phyloP scores from a whole-genome alignment of 768 basidiomycete species.

The Flagelloscypha sp. region DNA sequence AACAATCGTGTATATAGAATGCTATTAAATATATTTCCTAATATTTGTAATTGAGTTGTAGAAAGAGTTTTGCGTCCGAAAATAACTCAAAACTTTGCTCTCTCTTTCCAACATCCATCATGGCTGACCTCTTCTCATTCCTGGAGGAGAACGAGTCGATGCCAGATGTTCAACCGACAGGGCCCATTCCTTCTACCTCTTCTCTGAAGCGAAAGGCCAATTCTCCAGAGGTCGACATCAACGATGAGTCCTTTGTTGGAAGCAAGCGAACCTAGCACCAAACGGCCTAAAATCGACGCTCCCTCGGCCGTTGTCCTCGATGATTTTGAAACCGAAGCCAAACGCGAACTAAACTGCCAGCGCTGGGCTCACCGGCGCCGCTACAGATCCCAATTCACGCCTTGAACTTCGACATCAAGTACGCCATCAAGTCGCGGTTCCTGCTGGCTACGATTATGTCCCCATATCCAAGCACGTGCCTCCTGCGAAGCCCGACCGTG shows the following conservation, averaged over 20 bases:
- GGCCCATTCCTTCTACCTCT: too few relatives aligned
- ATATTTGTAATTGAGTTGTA: constrained; percentile 6
- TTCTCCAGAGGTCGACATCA: constrained; percentile 14
- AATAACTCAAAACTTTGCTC: too few relatives aligned
- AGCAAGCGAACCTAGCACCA: constrained; percentile 30
- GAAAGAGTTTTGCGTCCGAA: too few relatives aligned
- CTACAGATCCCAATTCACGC: constrained; percentile 56
- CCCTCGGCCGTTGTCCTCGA: constrained; percentile 78
- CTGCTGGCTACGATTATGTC: constrained; percentile 82
- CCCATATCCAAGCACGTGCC: constrained; percentile 90
- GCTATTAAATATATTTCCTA: constrained; percentile 13
- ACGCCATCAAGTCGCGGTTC: constrained; percentile 93
- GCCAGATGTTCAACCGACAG: constrained; percentile 13
- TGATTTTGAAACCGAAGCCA: constrained; percentile 91
- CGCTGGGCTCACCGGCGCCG: constrained; percentile 74
- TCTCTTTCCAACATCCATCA: too few relatives aligned
- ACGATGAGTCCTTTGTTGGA: constrained; percentile 15
- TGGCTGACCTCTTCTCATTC: constrained; percentile 57
- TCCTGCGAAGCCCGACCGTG: constrained; percentile 80
- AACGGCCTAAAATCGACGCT: constrained; percentile 52
- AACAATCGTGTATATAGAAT: constrained; percentile 2
- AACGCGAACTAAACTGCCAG: constrained; percentile 85
- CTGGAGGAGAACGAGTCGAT: constrained; percentile 33
- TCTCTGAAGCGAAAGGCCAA: constrained; percentile 39
- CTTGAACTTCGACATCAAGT: constrained; percentile 81